Conservation (phyloP, 495 filamentous ascomycete genomes). For the Daldinia caldariorum region DNA sequence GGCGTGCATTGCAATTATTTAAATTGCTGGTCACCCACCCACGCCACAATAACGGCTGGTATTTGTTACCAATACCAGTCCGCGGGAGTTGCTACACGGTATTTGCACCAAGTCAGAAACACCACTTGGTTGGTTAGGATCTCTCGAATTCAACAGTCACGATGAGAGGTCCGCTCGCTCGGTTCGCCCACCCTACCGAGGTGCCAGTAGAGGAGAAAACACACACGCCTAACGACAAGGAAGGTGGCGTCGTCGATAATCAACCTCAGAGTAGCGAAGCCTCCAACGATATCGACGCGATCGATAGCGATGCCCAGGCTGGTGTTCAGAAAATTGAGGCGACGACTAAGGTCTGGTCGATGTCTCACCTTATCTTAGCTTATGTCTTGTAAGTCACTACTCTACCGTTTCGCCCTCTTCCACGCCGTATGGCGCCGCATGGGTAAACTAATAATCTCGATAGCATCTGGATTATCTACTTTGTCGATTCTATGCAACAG, state of each 20-base stretch:
- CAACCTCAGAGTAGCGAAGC: constrained; percentile 26
- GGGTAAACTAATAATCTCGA: constrained; percentile 19
- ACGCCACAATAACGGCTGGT: neutral
- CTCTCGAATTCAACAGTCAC: constrained; percentile 2
- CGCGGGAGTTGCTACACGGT: neutral
- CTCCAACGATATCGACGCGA: constrained; percentile 49
- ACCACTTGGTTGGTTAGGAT: constrained; percentile 5
- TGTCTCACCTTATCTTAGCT: constrained; percentile 51
- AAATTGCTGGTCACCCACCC: neutral
- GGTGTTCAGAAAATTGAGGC: constrained; percentile 63
- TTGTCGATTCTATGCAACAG: constrained; percentile 60
- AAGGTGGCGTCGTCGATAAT: constrained; percentile 31
- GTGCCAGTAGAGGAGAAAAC: constrained; percentile 40
- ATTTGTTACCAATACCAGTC: neutral
- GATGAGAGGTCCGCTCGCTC: constrained; percentile 41
- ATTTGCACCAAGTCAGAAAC: neutral
- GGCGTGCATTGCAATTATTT: constrained; percentile 12
- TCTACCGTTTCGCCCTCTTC: neutral
- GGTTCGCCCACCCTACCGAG: constrained; percentile 30
- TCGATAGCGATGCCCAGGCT: constrained; percentile 47
- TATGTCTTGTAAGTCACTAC: constrained; percentile 53
- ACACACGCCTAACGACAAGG: constrained; percentile 31
- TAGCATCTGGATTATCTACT: constrained; percentile 65
- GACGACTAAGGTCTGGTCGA: constrained; percentile 59
- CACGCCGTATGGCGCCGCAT: neutral